These are phyloP conservation scores for Erigeron canadensis DNA, from an alignment of 129 eudicot species.

Conservation along the genomic window DNA sequence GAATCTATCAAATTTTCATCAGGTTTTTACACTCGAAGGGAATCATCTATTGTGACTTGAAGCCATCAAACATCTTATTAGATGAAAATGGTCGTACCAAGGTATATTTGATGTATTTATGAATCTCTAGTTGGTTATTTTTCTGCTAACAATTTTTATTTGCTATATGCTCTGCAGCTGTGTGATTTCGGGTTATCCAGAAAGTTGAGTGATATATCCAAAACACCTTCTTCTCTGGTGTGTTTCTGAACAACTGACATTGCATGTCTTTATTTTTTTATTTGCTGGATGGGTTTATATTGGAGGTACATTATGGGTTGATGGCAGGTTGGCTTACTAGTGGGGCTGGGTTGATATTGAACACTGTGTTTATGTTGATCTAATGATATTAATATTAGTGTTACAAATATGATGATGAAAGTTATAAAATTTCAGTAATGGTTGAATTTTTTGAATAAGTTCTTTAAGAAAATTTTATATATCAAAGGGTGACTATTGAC, in stretches of 20 bases:
- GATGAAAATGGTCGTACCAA: conserved; percentile 95
- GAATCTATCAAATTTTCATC: conserved; percentile 19
- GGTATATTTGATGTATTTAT: conserved; percentile 45
- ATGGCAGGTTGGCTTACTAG: neutral
- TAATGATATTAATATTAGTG: neutral
- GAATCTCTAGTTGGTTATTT: conserved; percentile 5
- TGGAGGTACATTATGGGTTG: neutral
- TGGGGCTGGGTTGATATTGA: neutral
- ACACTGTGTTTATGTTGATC: no score
- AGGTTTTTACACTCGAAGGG: conserved; percentile 95
- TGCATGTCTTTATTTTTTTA: neutral
- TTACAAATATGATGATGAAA: neutral
- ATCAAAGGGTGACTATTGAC: neutral
- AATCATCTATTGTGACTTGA: conserved; percentile 84
- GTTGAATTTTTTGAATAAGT: neutral
- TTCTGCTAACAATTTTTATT: conserved; percentile 10
- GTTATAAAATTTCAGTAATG: neutral
- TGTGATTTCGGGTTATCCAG: conserved; percentile 95
- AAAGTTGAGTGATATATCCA: conserved; percentile 82
- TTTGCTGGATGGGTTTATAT: neutral
- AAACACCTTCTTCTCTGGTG: conserved; percentile 76
- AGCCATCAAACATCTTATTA: conserved; percentile 88
- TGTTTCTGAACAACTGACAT: conserved; percentile 17
- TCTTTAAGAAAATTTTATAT: neutral
- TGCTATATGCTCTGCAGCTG: conserved; percentile 49